These are phyloP conservation scores for Limtongia smithiae DNA, from an alignment of 805 yeast species.

Conservation along the genomic window DNA sequence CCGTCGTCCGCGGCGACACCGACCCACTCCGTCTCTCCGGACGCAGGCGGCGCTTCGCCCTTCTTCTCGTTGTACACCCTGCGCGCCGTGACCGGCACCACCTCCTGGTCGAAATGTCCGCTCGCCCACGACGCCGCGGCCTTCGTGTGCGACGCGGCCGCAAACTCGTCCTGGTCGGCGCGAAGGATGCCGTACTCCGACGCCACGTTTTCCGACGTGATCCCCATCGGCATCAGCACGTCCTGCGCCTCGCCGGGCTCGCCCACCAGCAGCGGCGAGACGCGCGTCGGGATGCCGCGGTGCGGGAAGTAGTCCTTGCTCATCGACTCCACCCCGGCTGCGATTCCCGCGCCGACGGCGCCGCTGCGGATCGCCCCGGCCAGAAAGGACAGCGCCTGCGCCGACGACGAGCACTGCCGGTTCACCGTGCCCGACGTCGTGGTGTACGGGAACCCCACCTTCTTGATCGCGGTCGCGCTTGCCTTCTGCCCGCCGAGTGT, in stretches of 20 bases:
- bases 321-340: slow-evolving; percentile 47
- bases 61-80: slow-evolving; percentile 6
- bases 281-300: slow-evolving; percentile 40
- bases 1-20: slow-evolving; percentile 38
- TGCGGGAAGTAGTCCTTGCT: slow-evolving; percentile 43
- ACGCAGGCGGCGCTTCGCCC: slow-evolving; percentile 19
- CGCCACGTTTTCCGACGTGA: slow-evolving; percentile 80
- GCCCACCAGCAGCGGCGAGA: slow-evolving; percentile 41
- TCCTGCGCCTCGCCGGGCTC: slow-evolving; percentile 48
- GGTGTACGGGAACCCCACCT: slow-evolving; percentile 38
- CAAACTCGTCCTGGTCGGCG: slow-evolving; percentile 69
- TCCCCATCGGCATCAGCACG: slow-evolving; percentile 85
- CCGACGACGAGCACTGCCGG: slow-evolving; percentile 44
- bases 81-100: slow-evolving; percentile 53
- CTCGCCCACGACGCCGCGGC: slow-evolving; percentile 59
- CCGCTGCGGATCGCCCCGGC: slow-evolving; percentile 39
- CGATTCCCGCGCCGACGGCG: slow-evolving; percentile 38
- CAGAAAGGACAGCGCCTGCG: slow-evolving; percentile 40
- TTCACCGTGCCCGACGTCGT: slow-evolving; percentile 41
- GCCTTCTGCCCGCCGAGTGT: slow-evolving; percentile 43
- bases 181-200: slow-evolving; percentile 55
- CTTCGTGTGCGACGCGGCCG: slow-evolving; percentile 68
- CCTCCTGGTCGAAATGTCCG: slow-evolving; percentile 71
- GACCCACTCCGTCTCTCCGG: slow-evolving; percentile 8
- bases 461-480: slow-evolving; percentile 39